Evolutionary conservation across 305 asterid genomes (phyloP).

Genomic region (Solanum hybrid): DNA sequence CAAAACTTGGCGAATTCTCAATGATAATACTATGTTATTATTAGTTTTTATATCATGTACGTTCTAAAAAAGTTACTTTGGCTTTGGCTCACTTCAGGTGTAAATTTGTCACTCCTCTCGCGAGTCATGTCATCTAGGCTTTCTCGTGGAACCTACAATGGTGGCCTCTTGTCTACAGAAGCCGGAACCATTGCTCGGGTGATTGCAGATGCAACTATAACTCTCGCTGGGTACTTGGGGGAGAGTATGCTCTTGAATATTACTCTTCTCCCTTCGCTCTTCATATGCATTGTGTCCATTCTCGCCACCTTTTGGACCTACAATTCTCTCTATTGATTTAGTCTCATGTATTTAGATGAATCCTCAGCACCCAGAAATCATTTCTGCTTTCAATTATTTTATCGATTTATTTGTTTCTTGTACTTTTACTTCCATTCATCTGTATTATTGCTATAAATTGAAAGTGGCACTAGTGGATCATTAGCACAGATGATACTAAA

Average conservation of each 20-base stretch:
- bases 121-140: slow-evolving; percentile 98
- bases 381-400: background rate
- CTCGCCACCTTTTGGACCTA: slow-evolving; percentile 82
- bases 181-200: slow-evolving; percentile 99
- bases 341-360: background rate
- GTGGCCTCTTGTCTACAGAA: slow-evolving; percentile 92
- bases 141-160: slow-evolving; percentile 90
- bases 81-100: slow-evolving; percentile 33
- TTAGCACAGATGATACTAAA: background rate
- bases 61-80: background rate
- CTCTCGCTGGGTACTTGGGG: slow-evolving; percentile 67
- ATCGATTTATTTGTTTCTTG: background rate
- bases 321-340: slow-evolving; percentile 56
- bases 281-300: slow-evolving; percentile 68
- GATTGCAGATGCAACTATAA: slow-evolving; percentile 87
- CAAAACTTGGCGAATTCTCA: background rate
- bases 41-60: background rate
- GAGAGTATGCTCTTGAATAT: slow-evolving; percentile 51
- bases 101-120: slow-evolving; percentile 80
- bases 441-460: background rate
- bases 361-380: background rate
- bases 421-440: background rate
- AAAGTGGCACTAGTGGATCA: background rate
- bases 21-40: background rate
- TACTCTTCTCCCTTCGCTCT: slow-evolving; percentile 75